Evolutionary conservation across 768 basidiomycete species (phyloP).

Genomic region (Leccinum uliginosum): DNA sequence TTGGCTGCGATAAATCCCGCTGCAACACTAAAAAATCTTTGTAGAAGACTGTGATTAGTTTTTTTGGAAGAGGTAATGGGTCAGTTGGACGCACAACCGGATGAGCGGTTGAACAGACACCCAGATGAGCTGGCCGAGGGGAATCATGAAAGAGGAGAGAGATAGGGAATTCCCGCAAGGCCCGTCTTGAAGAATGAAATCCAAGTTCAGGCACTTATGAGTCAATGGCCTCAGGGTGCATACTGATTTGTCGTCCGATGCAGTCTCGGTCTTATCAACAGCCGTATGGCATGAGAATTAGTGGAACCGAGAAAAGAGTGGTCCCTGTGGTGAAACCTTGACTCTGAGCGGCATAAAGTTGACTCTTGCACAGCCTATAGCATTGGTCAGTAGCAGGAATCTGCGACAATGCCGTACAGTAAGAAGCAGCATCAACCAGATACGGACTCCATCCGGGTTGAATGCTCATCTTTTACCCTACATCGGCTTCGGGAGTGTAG

Average conservation of each 20-base stretch:
- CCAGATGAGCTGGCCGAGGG: conserved; percentile 53
- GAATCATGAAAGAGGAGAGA: conserved; percentile 14
- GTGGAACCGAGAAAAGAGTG: neutral
- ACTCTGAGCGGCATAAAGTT: neutral
- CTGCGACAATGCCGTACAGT: neutral
- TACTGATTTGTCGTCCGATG: conserved; percentile 1
- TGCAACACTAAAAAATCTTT: conserved; percentile 50
- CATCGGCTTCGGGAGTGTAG: neutral
- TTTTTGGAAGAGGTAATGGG: neutral
- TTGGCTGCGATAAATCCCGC: conserved; percentile 58
- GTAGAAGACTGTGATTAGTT: conserved; percentile 2
- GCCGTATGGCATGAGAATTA: neutral
- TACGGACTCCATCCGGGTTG: neutral
- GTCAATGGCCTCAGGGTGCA: neutral
- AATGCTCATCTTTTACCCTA: neutral
- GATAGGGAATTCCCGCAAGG: neutral
- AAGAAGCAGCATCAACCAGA: neutral
- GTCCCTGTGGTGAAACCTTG: neutral
- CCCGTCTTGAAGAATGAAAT: conserved; percentile 4
- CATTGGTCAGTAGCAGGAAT: neutral
- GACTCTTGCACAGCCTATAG: neutral
- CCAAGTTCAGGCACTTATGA: neutral
- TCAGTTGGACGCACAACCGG: conserved; percentile 44
- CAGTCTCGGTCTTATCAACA: neutral
- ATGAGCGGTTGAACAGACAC: conserved; percentile 56